Evolutionary conservation across 371 early-diverging fungal genomes (phyloP).

Genomic region (Mortierella sp.): DNA sequence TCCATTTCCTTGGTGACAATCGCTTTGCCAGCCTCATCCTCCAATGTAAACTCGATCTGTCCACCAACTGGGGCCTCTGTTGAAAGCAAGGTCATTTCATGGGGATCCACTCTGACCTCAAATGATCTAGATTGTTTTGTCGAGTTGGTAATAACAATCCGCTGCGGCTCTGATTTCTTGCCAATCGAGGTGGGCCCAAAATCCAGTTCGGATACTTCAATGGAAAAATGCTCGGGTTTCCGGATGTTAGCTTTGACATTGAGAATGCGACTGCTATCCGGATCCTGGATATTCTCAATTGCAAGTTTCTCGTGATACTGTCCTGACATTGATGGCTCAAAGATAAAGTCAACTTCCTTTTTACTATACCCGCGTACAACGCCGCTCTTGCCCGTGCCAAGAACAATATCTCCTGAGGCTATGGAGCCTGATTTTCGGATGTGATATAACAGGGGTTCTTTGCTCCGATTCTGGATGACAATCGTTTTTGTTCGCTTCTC

Average conservation of each 20-base stretch:
- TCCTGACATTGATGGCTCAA: slow-evolving; percentile 91
- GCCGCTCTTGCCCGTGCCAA: slow-evolving; percentile 84
- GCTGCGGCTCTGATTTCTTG: slow-evolving; percentile 58
- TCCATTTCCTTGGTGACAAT: slow-evolving; percentile 83
- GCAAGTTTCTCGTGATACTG: slow-evolving; percentile 87
- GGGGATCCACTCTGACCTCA: slow-evolving; percentile 81
- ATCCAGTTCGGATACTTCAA: slow-evolving; percentile 78
- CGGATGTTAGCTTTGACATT: slow-evolving; percentile 92
- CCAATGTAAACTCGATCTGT: slow-evolving; percentile 77
- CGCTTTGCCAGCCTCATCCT: slow-evolving; percentile 68
- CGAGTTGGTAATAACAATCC: slow-evolving; percentile 82
- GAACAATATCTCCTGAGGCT: slow-evolving; percentile 90
- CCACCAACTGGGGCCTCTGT: slow-evolving; percentile 51
- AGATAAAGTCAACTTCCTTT: slow-evolving; percentile 92
- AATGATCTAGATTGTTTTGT: slow-evolving; percentile 85
- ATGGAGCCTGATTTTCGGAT: slow-evolving; percentile 97
- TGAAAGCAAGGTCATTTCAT: slow-evolving; percentile 63
- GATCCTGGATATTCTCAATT: slow-evolving; percentile 92
- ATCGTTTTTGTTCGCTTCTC: slow-evolving; percentile 90
- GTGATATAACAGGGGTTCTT: slow-evolving; percentile 89
- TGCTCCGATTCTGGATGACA: slow-evolving; percentile 91
- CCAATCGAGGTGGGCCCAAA: slow-evolving; percentile 81
- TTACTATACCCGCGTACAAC: slow-evolving; percentile 92
- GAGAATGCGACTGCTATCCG: slow-evolving; percentile 81
- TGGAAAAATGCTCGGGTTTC: slow-evolving; percentile 89